Base-by-base conservation (phyloP, 2,329 filamentous ascomycete genomes). In the Neocucurbitaria cava region DNA sequence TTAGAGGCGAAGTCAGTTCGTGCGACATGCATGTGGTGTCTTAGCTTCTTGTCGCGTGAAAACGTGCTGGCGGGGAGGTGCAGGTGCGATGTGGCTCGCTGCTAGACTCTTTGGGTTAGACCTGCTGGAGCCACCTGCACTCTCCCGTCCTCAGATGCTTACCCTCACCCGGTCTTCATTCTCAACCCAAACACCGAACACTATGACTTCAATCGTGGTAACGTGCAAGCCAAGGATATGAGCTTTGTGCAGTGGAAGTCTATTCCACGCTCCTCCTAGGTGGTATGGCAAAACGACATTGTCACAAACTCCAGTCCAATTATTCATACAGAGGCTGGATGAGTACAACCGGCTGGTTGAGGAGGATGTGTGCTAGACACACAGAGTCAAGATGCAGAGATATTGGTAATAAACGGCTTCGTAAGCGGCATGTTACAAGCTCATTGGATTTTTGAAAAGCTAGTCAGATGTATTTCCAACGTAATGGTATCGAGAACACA, bases 311-410 rank as follows among this genome's bases (percentile, higher is more conserved):
- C 40, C 51, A 24, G 49, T 61, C n/a, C 65, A 58, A 59, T 48
- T 67, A 3, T 58, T 56, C 1, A 47, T 64, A 15, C 35, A 45
- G 36, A 69, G 70, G 71, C 71, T 40, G 54, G 48, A 6, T 58
- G 66, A 20, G 52, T 71, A 4, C 59, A 66, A 41, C 66, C 62
- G 1, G 46, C 61, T 15, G 70, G 68, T 17, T 68, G 70, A 13
- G 66, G 62, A 17, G 70, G 62, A 8, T 70, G 47, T n/a, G n/a
- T n/a, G n/a, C n/a, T n/a, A n/a, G n/a, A n/a, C n/a, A n/a, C n/a
- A n/a, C n/a, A n/a, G n/a, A n/a, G n/a, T n/a, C n/a, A n/a, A n/a
- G n/a, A n/a, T n/a, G n/a, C n/a, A n/a, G n/a, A n/a, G n/a, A n/a
- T 11, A 17, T 8, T 35, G 31, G 31, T 11, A 35, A 13, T 11